These are phyloP conservation scores for Umbellularia californica DNA, from an alignment of 164 flowering plant genomes.

Conservation along the genomic window DNA sequence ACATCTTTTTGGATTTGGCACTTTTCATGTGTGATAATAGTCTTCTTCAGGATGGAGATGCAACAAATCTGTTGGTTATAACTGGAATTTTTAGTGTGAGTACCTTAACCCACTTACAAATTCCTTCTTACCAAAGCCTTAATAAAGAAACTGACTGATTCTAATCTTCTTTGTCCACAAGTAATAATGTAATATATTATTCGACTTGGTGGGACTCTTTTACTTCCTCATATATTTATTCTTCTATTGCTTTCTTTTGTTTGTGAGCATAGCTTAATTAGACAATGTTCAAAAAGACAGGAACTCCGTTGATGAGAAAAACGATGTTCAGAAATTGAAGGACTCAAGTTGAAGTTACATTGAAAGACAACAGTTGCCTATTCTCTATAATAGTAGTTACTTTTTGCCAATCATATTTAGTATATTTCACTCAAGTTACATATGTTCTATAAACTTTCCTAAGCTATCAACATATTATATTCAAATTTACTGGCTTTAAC, in stretches of 20 bases:
- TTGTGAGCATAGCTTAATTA: neutral
- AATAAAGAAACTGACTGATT: neutral
- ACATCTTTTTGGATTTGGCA: constrained; percentile 19
- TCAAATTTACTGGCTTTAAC: neutral
- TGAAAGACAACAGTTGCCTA: neutral
- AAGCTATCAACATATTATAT: too few species aligned
- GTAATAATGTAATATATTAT: neutral
- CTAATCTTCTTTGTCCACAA: neutral
- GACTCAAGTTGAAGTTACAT: neutral
- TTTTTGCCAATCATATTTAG: neutral
- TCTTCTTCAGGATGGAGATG: constrained; percentile 57
- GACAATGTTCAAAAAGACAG: too few species aligned
- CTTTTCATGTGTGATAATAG: constrained; percentile 3
- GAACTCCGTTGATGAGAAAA: too few species aligned
- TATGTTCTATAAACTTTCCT: too few species aligned
- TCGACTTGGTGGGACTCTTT: neutral
- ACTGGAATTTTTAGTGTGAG: constrained; percentile 83
- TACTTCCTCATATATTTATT: neutral
- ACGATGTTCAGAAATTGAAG: neutral
- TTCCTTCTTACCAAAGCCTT: neutral
- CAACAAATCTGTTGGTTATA: constrained; percentile 38
- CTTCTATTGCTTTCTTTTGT: neutral
- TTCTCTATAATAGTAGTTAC: neutral
- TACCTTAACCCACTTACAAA: neutral
- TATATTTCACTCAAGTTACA: too few species aligned